A percentile compares a stretch with the other conserved stretches of the same genome.
Conservation (phyloP, 257 asterid genomes). For the Jacaranda copaia region DNA sequence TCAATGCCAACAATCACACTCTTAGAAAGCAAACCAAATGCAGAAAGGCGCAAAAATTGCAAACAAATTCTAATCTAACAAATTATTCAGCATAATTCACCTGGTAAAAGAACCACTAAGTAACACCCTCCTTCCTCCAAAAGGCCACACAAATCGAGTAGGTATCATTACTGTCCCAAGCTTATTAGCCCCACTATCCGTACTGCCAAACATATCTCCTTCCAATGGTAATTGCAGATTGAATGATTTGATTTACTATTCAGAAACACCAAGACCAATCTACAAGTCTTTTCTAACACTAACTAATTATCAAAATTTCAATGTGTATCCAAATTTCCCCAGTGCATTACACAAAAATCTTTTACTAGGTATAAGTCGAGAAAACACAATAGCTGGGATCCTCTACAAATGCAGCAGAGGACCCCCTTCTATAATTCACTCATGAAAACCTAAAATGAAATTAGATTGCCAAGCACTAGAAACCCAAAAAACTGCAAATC, state of each 20-base stretch:
- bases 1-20: constrained; percentile 37
- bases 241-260: constrained; percentile 15
- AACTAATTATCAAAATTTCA: constrained; percentile 1
- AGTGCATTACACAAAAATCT: constrained; percentile 27
- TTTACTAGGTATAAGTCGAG: constrained; percentile 26
- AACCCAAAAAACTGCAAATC: constrained; percentile 31
- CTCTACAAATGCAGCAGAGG: constrained; percentile 51
- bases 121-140: constrained; percentile 73
- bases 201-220: constrained; percentile 54
- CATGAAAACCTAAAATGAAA: constrained; percentile 32
- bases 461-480: not conserved
- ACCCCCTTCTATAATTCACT: constrained; percentile 43
- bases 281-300: constrained; percentile 22
- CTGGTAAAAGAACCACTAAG: constrained; percentile 77
- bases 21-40: constrained; percentile 22
- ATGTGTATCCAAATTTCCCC: not conserved
- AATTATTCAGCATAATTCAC: constrained; percentile 45
- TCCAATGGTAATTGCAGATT: constrained; percentile 21
- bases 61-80: constrained; percentile 3
- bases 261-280: constrained; percentile 29
- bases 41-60: constrained; percentile 25
- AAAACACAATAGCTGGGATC: constrained; percentile 41
- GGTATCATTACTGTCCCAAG: constrained; percentile 56
- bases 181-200: constrained; percentile 47
- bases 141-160: constrained; percentile 75